These are phyloP conservation scores for Tricholoma terreum DNA, from an alignment of 768 basidiomycete species.

Conservation along the genomic window DNA sequence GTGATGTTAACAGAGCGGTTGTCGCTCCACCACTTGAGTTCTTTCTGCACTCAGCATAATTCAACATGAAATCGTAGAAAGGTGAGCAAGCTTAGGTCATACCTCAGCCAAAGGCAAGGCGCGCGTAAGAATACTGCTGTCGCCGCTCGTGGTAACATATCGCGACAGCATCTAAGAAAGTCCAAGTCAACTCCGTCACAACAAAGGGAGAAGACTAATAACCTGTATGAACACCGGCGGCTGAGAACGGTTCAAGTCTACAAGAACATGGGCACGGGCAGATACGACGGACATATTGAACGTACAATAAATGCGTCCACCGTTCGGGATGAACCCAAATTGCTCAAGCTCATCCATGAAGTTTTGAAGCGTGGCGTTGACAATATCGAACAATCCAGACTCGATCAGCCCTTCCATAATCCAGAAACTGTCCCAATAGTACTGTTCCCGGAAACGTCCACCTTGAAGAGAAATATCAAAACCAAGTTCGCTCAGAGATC, in stretches of 20 bases:
- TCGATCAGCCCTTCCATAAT: slow-evolving; percentile 84
- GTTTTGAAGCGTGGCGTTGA: slow-evolving; percentile 79
- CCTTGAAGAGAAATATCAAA: slow-evolving; percentile 25
- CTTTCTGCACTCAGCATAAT: slow-evolving; percentile 44
- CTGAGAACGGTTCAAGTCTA: slow-evolving; percentile 88
- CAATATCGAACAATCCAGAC: slow-evolving; percentile 70
- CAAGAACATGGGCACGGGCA: background rate
- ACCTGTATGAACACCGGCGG: slow-evolving; percentile 87
- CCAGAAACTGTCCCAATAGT: slow-evolving; percentile 77
- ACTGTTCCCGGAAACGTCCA: slow-evolving; percentile 80
- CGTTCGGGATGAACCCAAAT: slow-evolving; percentile 93
- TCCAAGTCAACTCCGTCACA: background rate
- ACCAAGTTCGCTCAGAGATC: background rate
- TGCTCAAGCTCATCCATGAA: slow-evolving; percentile 90
- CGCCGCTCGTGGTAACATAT: slow-evolving; percentile 73
- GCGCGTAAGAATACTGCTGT: slow-evolving; percentile 69
- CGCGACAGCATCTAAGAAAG: slow-evolving; percentile 73
- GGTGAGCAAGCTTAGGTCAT: slow-evolving; percentile 7
- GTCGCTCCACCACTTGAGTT: slow-evolving; percentile 78
- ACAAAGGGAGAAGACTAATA: slow-evolving; percentile 11
- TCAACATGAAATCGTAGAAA: background rate
- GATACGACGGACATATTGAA: slow-evolving; percentile 12
- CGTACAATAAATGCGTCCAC: slow-evolving; percentile 85
- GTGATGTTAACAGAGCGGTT: slow-evolving; percentile 69
- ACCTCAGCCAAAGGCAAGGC: slow-evolving; percentile 87